phyloP scores from a whole-genome alignment of 2,329 filamentous ascomycete genomes.

The Pseudocercospora musae region DNA sequence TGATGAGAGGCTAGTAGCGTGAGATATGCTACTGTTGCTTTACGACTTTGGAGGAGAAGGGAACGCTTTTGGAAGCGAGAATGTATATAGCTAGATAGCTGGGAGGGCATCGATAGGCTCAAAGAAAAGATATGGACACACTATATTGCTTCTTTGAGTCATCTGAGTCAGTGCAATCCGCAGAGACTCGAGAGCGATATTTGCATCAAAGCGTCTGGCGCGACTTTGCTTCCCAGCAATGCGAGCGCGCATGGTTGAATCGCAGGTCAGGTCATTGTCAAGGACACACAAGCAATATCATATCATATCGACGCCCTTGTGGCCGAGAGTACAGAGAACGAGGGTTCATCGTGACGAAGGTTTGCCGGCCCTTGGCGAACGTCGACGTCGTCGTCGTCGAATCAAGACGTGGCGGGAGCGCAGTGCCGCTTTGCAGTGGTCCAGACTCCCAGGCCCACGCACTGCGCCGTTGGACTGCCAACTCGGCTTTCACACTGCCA shows the following conservation, averaged over 20 bases:
- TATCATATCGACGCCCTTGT: neutral
- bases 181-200: too few species aligned
- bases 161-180: neutral
- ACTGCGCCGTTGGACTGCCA: neutral
- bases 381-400: neutral
- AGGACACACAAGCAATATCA: neutral
- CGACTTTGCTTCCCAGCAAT: neutral
- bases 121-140: neutral
- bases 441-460: neutral
- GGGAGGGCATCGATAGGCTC: neutral
- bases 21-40: constrained; percentile 7
- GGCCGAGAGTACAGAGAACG: neutral
- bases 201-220: neutral
- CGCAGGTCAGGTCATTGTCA: too few species aligned
- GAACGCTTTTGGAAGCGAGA: constrained; percentile 10
- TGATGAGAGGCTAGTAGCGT: neutral
- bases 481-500: neutral
- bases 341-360: neutral
- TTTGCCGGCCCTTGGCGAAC: neutral
- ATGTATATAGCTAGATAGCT: constrained; percentile 12
- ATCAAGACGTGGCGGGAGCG: neutral
- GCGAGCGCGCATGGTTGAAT: too few species aligned
- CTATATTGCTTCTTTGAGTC: neutral
- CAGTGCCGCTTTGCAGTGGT: neutral
- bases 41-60: neutral